Conservation (phyloP, 495 filamentous ascomycete genomes). For the Thermochaetoides thermophila region DNA sequence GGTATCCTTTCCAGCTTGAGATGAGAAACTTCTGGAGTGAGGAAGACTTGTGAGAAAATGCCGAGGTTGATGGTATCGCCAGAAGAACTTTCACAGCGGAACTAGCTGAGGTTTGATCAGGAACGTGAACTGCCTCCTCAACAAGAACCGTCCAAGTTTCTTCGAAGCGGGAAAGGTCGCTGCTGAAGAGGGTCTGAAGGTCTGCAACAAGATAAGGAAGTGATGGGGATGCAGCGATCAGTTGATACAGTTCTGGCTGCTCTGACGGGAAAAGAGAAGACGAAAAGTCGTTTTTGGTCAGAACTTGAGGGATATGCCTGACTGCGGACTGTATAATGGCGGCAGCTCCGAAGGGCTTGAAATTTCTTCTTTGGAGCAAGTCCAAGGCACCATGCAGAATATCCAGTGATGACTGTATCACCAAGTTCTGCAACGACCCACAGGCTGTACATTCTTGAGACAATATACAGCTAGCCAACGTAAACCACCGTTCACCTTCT, state of each 20-base stretch:
- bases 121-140: conserved; percentile 14
- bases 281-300: conserved; percentile 5
- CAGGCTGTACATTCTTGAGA: too few species aligned
- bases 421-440: too few species aligned
- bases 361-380: conserved; percentile 40
- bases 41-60: conserved; percentile 12
- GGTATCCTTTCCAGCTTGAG: conserved; percentile 18
- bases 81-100: conserved; percentile 25
- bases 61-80: conserved; percentile 17
- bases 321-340: conserved; percentile 38
- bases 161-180: conserved; percentile 25
- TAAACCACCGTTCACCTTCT: conserved; percentile 48
- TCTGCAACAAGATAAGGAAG: conserved; percentile 21
- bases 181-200: conserved; percentile 14
- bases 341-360: conserved; percentile 72
- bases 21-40: conserved; percentile 28
- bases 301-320: conserved; percentile 16
- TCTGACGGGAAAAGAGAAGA: conserved; percentile 10
- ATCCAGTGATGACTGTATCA: conserved; percentile 1
- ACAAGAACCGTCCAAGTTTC: conserved; percentile 23
- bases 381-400: conserved; percentile 21
- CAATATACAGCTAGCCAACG: conserved; percentile 34
- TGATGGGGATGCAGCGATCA: conserved; percentile 21
- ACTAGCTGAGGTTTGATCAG: conserved; percentile 6
- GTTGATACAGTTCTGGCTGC: conserved; percentile 6